Percentiles rank a stretch among this genome's conserved stretches.
Conservation (phyloP, 192 early-diverging fungal genomes). For the Anaeromyces robustus region DNA sequence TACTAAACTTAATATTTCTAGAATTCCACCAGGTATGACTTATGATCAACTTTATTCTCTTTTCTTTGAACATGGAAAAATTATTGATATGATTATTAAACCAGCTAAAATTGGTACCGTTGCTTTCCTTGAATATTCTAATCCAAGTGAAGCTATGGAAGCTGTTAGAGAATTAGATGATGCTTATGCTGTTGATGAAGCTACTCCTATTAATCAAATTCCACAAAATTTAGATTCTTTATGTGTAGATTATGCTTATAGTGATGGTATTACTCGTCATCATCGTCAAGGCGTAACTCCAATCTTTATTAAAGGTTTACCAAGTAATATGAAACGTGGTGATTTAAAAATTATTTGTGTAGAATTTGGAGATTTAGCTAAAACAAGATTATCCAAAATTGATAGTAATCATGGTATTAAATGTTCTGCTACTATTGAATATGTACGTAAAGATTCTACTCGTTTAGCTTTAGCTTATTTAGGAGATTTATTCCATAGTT, state of each 20-base stretch:
- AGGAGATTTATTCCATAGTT: background rate
- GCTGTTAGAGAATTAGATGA: background rate
- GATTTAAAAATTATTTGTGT: background rate
- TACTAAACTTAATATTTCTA: background rate
- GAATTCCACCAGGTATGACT: background rate
- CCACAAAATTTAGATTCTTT: background rate
- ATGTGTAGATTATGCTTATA: background rate
- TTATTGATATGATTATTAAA: background rate
- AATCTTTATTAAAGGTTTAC: background rate
- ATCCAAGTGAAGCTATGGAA: background rate
- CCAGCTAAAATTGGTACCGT: background rate
- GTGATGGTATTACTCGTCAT: background rate
- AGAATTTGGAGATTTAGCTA: background rate
- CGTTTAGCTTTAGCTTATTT: background rate
- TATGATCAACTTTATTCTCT: background rate
- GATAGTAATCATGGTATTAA: background rate
- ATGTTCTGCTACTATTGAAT: background rate
- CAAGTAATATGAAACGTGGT: background rate
- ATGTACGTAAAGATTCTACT: background rate
- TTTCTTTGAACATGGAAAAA: background rate
- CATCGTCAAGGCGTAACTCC: background rate
- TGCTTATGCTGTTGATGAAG: background rate
- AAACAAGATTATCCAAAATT: background rate
- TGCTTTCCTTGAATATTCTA: background rate
- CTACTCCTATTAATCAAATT: background rate